These are phyloP conservation scores for Malassezia sympodialis DNA, from an alignment of 1,284 basidiomycete genomes.

Conservation along the genomic window DNA sequence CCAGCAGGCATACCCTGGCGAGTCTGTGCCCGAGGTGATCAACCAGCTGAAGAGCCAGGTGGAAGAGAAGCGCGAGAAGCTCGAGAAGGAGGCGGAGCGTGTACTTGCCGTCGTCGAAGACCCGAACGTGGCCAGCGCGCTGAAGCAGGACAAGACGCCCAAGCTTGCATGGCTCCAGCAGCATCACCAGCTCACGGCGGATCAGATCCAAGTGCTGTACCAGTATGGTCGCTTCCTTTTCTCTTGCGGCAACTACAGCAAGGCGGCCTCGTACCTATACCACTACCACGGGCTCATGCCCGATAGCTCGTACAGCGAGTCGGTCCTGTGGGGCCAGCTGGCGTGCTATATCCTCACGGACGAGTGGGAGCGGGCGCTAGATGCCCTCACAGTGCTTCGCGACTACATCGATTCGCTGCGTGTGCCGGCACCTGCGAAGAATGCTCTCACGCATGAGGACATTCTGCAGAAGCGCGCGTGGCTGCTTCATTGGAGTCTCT, in stretches of 20 bases:
- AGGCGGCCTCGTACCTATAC: conserved; percentile 93
- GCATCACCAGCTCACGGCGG: conserved; percentile 81
- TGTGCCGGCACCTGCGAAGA: conserved; percentile 17
- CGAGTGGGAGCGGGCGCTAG: conserved; percentile 83
- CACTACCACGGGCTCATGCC: conserved; percentile 96
- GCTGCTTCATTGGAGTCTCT: conserved; percentile 95
- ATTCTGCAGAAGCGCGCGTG: conserved; percentile 87
- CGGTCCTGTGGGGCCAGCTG: conserved; percentile 96
- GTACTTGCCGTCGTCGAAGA: conserved; percentile 94
- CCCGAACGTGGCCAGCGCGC: conserved; percentile 70
- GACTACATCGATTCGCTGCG: conserved; percentile 66
- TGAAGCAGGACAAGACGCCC: conserved; percentile 89
- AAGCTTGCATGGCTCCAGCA: conserved; percentile 88
- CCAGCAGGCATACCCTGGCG: conserved; percentile 63
- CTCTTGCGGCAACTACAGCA: conserved; percentile 89
- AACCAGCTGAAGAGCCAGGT: conserved; percentile 55
- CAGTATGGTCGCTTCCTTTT: conserved; percentile 98
- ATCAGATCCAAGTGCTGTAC: conserved; percentile 91
- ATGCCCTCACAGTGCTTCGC: conserved; percentile 83
- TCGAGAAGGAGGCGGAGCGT: conserved; percentile 78
- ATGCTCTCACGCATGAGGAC: conserved; percentile 51
- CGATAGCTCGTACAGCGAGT: conserved; percentile 78
- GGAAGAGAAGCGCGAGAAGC: conserved; percentile 68
- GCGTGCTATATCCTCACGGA: conserved; percentile 90
- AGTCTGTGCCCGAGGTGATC: conserved; percentile 47